These are phyloP conservation scores for Suillus fuscotomentosus DNA, from an alignment of 768 basidiomycete genomes.

Conservation along the genomic window DNA sequence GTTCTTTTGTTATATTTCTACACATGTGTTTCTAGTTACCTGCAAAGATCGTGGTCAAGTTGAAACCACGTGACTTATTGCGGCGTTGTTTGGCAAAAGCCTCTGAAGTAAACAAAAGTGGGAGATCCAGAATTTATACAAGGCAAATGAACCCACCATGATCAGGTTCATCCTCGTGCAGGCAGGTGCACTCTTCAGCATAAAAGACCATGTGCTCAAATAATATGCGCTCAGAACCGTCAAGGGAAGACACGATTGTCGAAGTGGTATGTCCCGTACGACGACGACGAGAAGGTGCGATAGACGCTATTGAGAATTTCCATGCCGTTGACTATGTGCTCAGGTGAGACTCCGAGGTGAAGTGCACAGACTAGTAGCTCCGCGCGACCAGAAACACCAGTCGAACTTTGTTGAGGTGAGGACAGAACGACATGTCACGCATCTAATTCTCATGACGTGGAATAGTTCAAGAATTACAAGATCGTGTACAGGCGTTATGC, in stretches of 20 bases:
- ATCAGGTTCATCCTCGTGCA: constrained; percentile 98
- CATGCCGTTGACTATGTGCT: not conserved
- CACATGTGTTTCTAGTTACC: not conserved
- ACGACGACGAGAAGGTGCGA: constrained; percentile 95
- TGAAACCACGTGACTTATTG: not conserved
- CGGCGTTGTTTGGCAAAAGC: constrained; percentile 14
- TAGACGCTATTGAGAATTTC: not conserved
- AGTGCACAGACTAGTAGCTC: constrained; percentile 93
- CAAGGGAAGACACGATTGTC: constrained; percentile 97
- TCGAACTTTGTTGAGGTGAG: constrained; percentile 97
- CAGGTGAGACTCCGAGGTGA: constrained; percentile 94
- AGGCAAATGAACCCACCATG: constrained; percentile 47
- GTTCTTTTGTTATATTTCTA: not conserved
- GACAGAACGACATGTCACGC: not conserved
- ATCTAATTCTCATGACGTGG: constrained; percentile 9
- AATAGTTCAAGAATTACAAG: constrained; percentile 95
- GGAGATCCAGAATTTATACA: not conserved
- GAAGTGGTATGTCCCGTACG: constrained; percentile 99
- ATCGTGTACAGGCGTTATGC: constrained; percentile 96
- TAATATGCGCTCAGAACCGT: constrained; percentile 63
- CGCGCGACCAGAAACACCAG: constrained; percentile 97
- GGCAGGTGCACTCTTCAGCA: constrained; percentile 41
- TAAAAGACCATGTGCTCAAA: not conserved
- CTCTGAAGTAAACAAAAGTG: constrained; percentile 11
- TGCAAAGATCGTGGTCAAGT: not conserved